Evolutionary conservation across 164 flowering plant species (phyloP), one percentile per base, ranked within the genome.

Genomic region (Platanus orientalis): DNA sequence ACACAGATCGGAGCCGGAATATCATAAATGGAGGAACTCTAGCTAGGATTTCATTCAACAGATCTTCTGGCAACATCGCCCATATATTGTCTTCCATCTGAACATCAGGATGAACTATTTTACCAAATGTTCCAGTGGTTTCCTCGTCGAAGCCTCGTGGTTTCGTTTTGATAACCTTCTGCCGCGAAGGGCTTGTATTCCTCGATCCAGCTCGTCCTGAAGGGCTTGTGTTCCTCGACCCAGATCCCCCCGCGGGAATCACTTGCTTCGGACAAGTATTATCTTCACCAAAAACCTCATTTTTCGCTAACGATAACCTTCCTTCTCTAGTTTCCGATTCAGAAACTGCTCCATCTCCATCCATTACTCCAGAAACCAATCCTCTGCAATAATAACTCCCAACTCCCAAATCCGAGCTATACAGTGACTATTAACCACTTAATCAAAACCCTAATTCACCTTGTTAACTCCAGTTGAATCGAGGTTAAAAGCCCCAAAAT

Each of bases 71-170:
- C 27, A 93, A 73, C 85, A 83, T 79, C 40, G 91, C 92, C 98
- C 98, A 93, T 62, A 93, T 89, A 52, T 77, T 84, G 61, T 90
- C 96, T 56, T 93, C 97, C 97, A 93, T 93, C 58, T 81, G 89
- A 60, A 89, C 83, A 78, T 85, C 92, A 3, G 85, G 76, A 25
- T 79, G 89, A 58, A 76, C 68, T 2, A 71, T 57, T 75, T 87
- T 93, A 66, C 75, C 68, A 72, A 87, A 85, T 56, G 90, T 79
- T 11, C 87, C 62, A 10, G 67, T 77, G 0, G 87, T 87, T 68
- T 93, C 98, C 64, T 90, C 98, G 65, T 93, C 98, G 17, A 90
- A 81, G 11, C 98, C 98, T 1, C 97, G 82, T 0, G 98, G 98
- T 62, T 90, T 93, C 0, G 97, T 89, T 78, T 86, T 93, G 44